Evolutionary conservation across 208 protist genomes (phyloP).

Genomic region (Leptomonas pyrrhocoris): DNA sequence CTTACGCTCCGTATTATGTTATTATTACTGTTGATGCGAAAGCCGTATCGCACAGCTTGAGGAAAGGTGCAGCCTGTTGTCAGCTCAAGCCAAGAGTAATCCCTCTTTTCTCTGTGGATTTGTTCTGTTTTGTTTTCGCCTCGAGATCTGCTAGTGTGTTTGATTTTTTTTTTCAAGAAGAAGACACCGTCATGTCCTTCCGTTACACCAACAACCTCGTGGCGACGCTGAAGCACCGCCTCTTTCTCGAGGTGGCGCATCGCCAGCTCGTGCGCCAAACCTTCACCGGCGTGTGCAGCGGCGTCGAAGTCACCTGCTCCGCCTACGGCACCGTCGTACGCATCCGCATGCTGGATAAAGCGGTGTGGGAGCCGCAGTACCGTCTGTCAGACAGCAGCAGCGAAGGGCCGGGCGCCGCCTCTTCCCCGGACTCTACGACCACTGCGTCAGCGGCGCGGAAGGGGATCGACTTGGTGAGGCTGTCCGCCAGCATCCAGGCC

Average conservation of each 20-base stretch:
- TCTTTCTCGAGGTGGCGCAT: slow-evolving; percentile 72
- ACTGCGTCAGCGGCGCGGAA: neutral
- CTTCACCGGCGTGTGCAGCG: slow-evolving; percentile 73
- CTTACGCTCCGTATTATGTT: too few species aligned
- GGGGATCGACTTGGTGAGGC: slow-evolving; percentile 53
- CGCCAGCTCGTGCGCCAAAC: slow-evolving; percentile 60
- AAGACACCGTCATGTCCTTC: slow-evolving; percentile 77
- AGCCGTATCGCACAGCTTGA: too few species aligned
- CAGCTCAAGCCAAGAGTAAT: too few species aligned
- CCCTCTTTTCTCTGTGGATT: too few species aligned
- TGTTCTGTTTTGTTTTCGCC: neutral
- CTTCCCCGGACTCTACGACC: slow-evolving; percentile 12
- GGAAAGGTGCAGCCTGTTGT: too few species aligned
- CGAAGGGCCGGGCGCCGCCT: too few species aligned
- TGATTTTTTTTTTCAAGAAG: too few species aligned
- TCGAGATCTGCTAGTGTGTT: too few species aligned
- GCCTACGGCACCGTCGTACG: slow-evolving; percentile 74
- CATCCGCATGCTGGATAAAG: slow-evolving; percentile 59
- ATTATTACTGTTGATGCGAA: too few species aligned
- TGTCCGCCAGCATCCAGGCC: slow-evolving; percentile 68
- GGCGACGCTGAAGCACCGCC: slow-evolving; percentile 76
- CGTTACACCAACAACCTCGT: slow-evolving; percentile 89
- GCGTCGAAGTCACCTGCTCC: slow-evolving; percentile 75
- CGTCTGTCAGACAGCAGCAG: slow-evolving; percentile 3
- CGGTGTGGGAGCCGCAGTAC: slow-evolving; percentile 70